Base-by-base conservation (phyloP, 192 early-diverging fungal species). In the Entophlyctis helioformis region DNA sequence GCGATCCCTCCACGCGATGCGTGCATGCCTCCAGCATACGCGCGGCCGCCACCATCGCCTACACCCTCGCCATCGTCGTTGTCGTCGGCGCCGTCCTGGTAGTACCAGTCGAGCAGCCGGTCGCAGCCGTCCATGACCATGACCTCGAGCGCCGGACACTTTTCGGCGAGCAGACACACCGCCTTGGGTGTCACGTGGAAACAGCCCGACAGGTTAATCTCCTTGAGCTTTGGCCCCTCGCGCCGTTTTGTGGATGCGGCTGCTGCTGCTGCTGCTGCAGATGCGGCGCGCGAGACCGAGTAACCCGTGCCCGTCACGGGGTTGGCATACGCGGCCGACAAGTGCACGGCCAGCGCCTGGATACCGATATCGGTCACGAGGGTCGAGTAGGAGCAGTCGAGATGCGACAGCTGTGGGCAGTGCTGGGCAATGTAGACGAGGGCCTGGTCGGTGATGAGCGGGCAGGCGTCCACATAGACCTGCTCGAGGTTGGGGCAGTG, bases 81-180 rank as follows among this genome's bases (percentile, higher is more conserved):
- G 33, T 54, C 39, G n/a, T 32, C 52, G 9, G 71, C 65, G 34
- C 56, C 60, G 11, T 36, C 32, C 23, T 69, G 55, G 23, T 69
- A 44, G 33, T 42, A 69, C 15, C 51, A 44, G 11, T 50, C 51
- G 12, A 55, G 25, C 12, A 73, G 46, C 34, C 49, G 37, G 11
- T 69, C 71, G 35, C 71, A 73, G 20, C 71, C 71, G 44, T 73
- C 71, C 49, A 73, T 34, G 2, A 73, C 64, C 25, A 73, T 51
- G 16, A 66, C 34, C 28, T 64, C 50, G 9, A 72, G 62, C 15
- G 48, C 36, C 15, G 50, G 25, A 36, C 49, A 50, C 24, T 62
- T 57, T 22, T 59, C 42, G 5, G 59, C 66, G n/a, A 73, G 44
- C 18, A 54, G 35, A 25, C 64, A 59, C n/a, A 73, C 50, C 2